A percentile compares a stretch with the other conserved stretches of the same genome.
These are phyloP conservation scores for Suillus alpinus DNA, from an alignment of 768 basidiomycete genomes.

Conservation along the genomic window DNA sequence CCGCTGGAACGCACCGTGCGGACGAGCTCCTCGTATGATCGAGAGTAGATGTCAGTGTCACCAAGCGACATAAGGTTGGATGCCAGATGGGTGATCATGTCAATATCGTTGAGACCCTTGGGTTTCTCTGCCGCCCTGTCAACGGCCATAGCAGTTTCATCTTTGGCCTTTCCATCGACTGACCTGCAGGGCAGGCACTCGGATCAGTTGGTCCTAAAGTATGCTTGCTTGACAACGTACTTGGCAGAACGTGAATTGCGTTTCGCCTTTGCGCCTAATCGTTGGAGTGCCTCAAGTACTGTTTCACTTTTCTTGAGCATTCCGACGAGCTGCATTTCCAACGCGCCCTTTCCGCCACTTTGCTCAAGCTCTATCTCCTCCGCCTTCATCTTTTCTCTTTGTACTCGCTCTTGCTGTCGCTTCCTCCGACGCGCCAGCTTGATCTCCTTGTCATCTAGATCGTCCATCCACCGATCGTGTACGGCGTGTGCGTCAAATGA, in stretches of 20 bases:
- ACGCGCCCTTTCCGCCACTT: constrained; percentile 59
- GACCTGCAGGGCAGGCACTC: constrained; percentile 15
- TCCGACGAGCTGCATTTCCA: constrained; percentile 67
- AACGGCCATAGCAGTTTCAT: constrained; percentile 43
- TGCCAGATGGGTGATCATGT: constrained; percentile 79
- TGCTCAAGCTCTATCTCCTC: constrained; percentile 74
- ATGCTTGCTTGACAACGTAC: constrained; percentile 12
- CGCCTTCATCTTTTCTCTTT: constrained; percentile 63
- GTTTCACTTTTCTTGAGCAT: constrained; percentile 89
- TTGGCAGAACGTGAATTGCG: constrained; percentile 30
- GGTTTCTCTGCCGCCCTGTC: constrained; percentile 37
- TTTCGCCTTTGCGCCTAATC: constrained; percentile 72
- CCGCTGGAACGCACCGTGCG: constrained; percentile 73
- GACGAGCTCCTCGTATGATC: constrained; percentile 82
- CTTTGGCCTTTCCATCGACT: constrained; percentile 30
- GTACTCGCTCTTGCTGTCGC: constrained; percentile 67
- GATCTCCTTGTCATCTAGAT: constrained; percentile 80
- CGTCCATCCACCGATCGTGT: constrained; percentile 97
- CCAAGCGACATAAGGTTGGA: constrained; percentile 87
- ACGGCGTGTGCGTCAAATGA: constrained; percentile 86
- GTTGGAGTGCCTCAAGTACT: constrained; percentile 83
- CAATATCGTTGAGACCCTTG: constrained; percentile 55
- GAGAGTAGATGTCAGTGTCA: constrained; percentile 82
- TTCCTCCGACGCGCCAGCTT: constrained; percentile 77
- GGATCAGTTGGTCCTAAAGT: background rate